phyloP scores from a whole-genome alignment of 306 rosid genomes.

The Herpetospermum pedunculosum region DNA sequence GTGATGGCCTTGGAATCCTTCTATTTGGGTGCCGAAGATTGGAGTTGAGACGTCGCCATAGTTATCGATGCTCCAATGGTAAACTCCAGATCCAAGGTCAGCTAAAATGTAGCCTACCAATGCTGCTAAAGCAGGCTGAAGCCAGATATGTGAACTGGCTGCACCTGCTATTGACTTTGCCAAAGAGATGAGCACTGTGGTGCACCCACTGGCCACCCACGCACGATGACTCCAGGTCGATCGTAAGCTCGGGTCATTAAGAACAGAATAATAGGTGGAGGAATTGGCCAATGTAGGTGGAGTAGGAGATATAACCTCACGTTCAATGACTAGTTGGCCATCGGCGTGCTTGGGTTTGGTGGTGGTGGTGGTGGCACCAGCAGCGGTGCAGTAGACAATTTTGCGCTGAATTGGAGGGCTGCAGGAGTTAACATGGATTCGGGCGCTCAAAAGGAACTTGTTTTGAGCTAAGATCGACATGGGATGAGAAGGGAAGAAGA shows the following conservation, averaged over 20 bases:
- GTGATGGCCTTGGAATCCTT: conserved; percentile 88
- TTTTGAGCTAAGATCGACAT: conserved; percentile 60
- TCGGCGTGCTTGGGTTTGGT: conserved; percentile 15
- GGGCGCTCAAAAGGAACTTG: conserved; percentile 25
- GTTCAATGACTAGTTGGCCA: conserved; percentile 20
- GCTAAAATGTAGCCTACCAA: conserved; percentile 60
- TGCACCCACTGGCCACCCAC: conserved; percentile 62
- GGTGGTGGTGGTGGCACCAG: conserved; percentile 16
- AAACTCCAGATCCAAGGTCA: conserved; percentile 81
- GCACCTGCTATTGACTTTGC: conserved; percentile 35
- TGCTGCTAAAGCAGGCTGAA: conserved; percentile 32
- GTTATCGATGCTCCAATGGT: conserved; percentile 86
- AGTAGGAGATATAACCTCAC: background rate
- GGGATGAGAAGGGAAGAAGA: conserved; percentile 17
- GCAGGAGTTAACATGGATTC: conserved; percentile 8
- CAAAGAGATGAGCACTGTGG: conserved; percentile 30
- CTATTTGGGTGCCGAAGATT: conserved; percentile 63
- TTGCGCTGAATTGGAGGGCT: background rate
- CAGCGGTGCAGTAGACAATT: conserved; percentile 20
- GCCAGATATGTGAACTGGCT: conserved; percentile 23
- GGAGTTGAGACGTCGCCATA: conserved; percentile 59
- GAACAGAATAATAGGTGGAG: conserved; percentile 17
- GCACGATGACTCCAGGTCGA: conserved; percentile 78
- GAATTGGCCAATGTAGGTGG: background rate
- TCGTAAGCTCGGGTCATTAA: conserved; percentile 36